Base-by-base conservation (phyloP, 2,329 filamentous ascomycete genomes). In the Diplodia seriata region DNA sequence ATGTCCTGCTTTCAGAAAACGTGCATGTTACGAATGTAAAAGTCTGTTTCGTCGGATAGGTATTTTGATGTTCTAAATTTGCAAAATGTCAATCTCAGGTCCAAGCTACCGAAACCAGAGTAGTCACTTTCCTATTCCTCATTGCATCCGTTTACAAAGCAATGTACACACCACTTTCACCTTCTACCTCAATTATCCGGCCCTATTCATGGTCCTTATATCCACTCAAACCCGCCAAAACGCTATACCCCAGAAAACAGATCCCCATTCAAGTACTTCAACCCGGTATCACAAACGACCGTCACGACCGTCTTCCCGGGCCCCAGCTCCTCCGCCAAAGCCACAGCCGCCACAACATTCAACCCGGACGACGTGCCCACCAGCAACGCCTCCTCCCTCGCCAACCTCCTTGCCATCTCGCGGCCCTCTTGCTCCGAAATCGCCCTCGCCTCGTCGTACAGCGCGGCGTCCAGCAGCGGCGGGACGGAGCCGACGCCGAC, bases 261-360 rank as follows among this genome's bases (percentile, higher is more conserved):
- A 33, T 50, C n/a, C 9, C 40, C 29, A 4, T 36, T 62, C 40
- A 62, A 11, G 11, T 62, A 50, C 40, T 50, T 50, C 40, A 62
- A 18, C 4, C 57, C 57, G 0, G 40, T 50, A 23, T 62, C 57
- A 31, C 57, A 62, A 9, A 43, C 5, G n/a, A 62, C 57, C 18
- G 26, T 62, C 1, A 62, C 57, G 2, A 62, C 57, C 1, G 57
- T 50, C 26, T 50, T 62, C 2, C 26, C 57, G 1, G 26, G 43
- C 11, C 57, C 57, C 15, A 50, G 18, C 29, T 50, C 40, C 11
- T 15, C 50, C 18, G 26, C 57, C 15, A 62, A 20, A 0, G 2
- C 26, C 20, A 62, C 8, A 1, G 57, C 57, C 1, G 57, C 57
- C 18, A 62, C 57, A 7, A 62, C 43, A 18, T 50, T 50, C 8